Conservation (phyloP, 768 basidiomycete species). For the Xerocomellus chrysenteron region DNA sequence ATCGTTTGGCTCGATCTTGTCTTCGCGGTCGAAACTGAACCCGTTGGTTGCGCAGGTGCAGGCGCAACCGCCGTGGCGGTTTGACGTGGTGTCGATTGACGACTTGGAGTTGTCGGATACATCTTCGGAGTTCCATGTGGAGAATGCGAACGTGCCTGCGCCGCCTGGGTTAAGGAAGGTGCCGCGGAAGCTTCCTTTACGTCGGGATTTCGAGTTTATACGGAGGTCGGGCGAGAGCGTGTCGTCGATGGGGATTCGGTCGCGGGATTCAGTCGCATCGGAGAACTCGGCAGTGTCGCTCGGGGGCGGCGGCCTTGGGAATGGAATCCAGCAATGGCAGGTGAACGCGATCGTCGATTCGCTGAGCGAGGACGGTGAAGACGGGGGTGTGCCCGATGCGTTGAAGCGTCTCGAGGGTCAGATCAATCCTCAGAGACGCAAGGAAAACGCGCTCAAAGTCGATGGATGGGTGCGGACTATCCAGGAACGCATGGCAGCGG, state of each 20-base stretch:
- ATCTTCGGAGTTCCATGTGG: constrained; percentile 53
- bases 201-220: constrained; percentile 81
- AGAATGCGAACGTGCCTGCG: constrained; percentile 31
- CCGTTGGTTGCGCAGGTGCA: constrained; percentile 35
- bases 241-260: constrained; percentile 76
- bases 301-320: constrained; percentile 38
- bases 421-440: constrained; percentile 69
- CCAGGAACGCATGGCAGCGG: constrained; percentile 60
- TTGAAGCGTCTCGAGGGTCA: constrained; percentile 80
- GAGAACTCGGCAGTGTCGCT: constrained; percentile 36
- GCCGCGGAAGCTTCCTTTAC: constrained; percentile 62
- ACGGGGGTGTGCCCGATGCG: constrained; percentile 81
- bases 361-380: constrained; percentile 70
- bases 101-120: constrained; percentile 80
- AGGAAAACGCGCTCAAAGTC: constrained; percentile 73
- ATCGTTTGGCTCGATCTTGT: constrained; percentile 34
- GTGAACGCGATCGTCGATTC: constrained; percentile 75
- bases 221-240: constrained; percentile 66
- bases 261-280: constrained; percentile 58
- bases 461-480: constrained; percentile 80
- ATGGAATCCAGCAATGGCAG: constrained; percentile 75
- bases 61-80: constrained; percentile 50
- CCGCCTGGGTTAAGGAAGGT: constrained; percentile 56
- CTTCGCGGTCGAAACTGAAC: constrained; percentile 29
- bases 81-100: constrained; percentile 76